Evolutionary conservation across 345 rosid genomes (phyloP), one percentile per base, ranked within the genome.

Genomic region (Cardamine chenopodiifolia): DNA sequence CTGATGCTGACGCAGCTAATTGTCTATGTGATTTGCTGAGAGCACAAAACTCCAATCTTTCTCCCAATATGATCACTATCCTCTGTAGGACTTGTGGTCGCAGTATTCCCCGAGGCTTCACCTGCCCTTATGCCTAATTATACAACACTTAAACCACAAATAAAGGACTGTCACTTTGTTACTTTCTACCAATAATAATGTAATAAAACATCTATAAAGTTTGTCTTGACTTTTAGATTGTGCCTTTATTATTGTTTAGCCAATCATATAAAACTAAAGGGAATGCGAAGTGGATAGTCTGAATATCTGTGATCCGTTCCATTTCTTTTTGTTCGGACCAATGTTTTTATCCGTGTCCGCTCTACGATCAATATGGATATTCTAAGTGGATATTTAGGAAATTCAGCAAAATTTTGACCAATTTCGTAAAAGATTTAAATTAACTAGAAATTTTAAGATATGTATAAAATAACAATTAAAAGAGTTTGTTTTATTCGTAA

Each of bases 1-100:
- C 76, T 28, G 76, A 52, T 29, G 35, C 8, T 53, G 45, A 62
- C 1, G 69, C 60, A 52, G 55, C 53, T 52, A 52, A 62, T 14
- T 72, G 76, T 29, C 19, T 72, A 52, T 72, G 76, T 20, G 31
- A 20, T 18, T 62, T 62, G 62, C 65, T 44, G 13, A 42, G 23
- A 54, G 62, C 39, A 17, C 40, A 11, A 23, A 6, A 52, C 56
- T 54, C 52, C 19, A 7, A 13, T 68, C 28, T 4, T 12, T 55
- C 72, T 11, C 63, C n/a, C 26, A 18, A 68, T 55, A 25, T 1
- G 3, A 39, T 68, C 6, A 18, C 5, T 12, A 18, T 68, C 15
- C 26, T 68, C 18, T 55, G 26, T 55, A 54, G 13, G 40, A 23
- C 53, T 25, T 54, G 72, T 25, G 72, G 53, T 1, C 72, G 72